These are phyloP conservation scores for Epichloe aotearoae DNA, from an alignment of 2,329 filamentous ascomycete species.

Conservation along the genomic window DNA sequence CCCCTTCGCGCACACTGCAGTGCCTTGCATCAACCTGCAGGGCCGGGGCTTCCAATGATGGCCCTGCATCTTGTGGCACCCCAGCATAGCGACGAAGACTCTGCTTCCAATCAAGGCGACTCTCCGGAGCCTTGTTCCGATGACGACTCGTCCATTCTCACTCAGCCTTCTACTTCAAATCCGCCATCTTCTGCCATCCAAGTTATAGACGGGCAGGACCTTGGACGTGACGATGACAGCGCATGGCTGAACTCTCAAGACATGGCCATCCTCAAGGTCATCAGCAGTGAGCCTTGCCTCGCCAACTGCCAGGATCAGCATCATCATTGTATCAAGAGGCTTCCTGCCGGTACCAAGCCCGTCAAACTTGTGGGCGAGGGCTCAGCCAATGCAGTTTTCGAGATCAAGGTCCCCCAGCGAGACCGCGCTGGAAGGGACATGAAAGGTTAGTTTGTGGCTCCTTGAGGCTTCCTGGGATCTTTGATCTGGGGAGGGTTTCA, in stretches of 20 bases:
- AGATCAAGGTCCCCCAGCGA: constrained; percentile 31
- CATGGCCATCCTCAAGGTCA: constrained; percentile 12
- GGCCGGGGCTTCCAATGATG: constrained; percentile 14
- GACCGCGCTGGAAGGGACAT: constrained; percentile 17
- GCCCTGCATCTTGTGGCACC: constrained; percentile 12
- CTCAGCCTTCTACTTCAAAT: constrained; percentile 6
- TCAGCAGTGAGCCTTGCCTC: constrained; percentile 5
- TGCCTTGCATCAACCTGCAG: constrained; percentile 14
- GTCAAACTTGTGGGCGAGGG: constrained; percentile 48
- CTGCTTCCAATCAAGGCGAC: constrained; percentile 10
- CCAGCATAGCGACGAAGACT: constrained; percentile 9
- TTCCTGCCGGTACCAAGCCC: constrained; percentile 21
- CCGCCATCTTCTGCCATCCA: constrained; percentile 6
- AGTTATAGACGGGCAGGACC: constrained; percentile 1
- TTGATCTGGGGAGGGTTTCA: background rate
- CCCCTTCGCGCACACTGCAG: constrained; percentile 3
- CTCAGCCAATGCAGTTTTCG: constrained; percentile 65
- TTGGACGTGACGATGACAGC: constrained; percentile 8
- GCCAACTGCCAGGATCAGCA: constrained; percentile 1
- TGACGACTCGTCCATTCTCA: constrained; percentile 8
- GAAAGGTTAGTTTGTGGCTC: constrained; percentile 18
- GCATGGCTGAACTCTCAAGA: constrained; percentile 12
- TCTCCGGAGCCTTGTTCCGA: constrained; percentile 9
- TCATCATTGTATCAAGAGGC: constrained; percentile 15
- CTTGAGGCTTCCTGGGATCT: background rate